These are phyloP conservation scores for Phytophthora macrochlamydospora DNA, from an alignment of 352 stramenopile species.

Conservation along the genomic window DNA sequence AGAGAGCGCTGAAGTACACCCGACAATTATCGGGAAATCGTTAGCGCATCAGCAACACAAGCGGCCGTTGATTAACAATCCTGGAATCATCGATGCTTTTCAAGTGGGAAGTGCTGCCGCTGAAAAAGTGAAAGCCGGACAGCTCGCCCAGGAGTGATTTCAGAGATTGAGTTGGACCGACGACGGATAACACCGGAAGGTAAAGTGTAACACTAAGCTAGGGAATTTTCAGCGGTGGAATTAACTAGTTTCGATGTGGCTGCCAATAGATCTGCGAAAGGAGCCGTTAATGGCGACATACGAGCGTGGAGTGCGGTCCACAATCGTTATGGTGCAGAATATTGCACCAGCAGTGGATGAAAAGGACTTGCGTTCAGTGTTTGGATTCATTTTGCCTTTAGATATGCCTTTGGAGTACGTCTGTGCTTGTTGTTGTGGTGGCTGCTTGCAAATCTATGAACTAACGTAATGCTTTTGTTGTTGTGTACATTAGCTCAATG, in stretches of 20 bases:
- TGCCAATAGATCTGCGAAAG: slow-evolving; percentile 35
- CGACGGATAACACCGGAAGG: slow-evolving; percentile 40
- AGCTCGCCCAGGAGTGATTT: slow-evolving; percentile 59
- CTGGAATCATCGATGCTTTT: slow-evolving; percentile 34
- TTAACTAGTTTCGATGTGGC: neutral
- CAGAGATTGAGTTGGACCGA: slow-evolving; percentile 53
- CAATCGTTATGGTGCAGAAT: slow-evolving; percentile 45
- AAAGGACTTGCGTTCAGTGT: slow-evolving; percentile 61
- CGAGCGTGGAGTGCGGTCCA: slow-evolving; percentile 32
- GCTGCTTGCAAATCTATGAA: neutral
- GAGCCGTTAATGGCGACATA: slow-evolving; percentile 46
- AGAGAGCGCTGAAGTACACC: neutral
- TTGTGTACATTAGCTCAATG: slow-evolving; percentile 18
- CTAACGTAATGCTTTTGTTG: neutral
- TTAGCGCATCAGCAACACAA: slow-evolving; percentile 20
- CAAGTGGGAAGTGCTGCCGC: slow-evolving; percentile 12
- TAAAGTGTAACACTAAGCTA: slow-evolving; percentile 6
- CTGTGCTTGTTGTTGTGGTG: neutral
- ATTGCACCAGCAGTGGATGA: slow-evolving; percentile 49
- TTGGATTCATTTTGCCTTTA: slow-evolving; percentile 55
- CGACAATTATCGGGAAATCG: slow-evolving; percentile 25
- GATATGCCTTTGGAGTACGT: slow-evolving; percentile 38
- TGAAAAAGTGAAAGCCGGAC: neutral
- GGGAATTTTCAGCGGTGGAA: neutral
- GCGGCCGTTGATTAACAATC: slow-evolving; percentile 14